A percentile compares a stretch with the other conserved stretches of the same genome.
phyloP scores from a whole-genome alignment of 345 rosid genomes.

The Salix viminalis region DNA sequence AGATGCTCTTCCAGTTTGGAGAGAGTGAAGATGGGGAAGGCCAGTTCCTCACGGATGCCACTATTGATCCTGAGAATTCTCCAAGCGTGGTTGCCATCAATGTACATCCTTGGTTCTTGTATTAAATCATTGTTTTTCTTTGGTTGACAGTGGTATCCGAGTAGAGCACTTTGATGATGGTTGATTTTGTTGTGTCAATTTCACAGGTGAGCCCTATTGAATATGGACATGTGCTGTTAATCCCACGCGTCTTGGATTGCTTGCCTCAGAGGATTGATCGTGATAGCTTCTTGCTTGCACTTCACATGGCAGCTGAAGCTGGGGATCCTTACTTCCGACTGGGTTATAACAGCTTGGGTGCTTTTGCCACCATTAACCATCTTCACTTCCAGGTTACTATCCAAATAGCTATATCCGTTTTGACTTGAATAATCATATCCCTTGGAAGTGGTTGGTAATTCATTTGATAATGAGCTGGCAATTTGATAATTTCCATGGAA shows the following conservation, averaged over 20 bases:
- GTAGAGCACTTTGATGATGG: not conserved
- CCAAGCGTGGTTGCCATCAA: constrained; percentile 94
- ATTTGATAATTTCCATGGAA: constrained; percentile 6
- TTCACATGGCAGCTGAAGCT: constrained; percentile 79
- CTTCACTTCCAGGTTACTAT: constrained; percentile 90
- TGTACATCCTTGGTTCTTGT: constrained; percentile 33
- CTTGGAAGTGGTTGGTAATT: not conserved
- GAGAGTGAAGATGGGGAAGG: constrained; percentile 64
- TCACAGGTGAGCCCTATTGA: constrained; percentile 95
- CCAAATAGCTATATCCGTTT: not conserved
- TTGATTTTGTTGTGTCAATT: not conserved
- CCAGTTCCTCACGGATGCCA: constrained; percentile 60
- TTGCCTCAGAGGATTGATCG: constrained; percentile 93
- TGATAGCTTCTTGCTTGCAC: constrained; percentile 76
- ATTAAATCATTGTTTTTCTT: not conserved
- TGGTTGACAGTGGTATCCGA: not conserved
- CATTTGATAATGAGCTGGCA: not conserved
- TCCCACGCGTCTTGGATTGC: constrained; percentile 80
- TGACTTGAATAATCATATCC: not conserved
- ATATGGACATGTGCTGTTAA: constrained; percentile 88
- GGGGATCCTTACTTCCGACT: constrained; percentile 75
- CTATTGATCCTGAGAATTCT: constrained; percentile 58
- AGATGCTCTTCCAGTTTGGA: constrained; percentile 89
- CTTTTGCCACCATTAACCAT: constrained; percentile 96
- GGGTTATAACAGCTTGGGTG: constrained; percentile 97